Evolutionary conservation across 768 basidiomycete genomes (phyloP).

Genomic region (Lentinula detonsa): DNA sequence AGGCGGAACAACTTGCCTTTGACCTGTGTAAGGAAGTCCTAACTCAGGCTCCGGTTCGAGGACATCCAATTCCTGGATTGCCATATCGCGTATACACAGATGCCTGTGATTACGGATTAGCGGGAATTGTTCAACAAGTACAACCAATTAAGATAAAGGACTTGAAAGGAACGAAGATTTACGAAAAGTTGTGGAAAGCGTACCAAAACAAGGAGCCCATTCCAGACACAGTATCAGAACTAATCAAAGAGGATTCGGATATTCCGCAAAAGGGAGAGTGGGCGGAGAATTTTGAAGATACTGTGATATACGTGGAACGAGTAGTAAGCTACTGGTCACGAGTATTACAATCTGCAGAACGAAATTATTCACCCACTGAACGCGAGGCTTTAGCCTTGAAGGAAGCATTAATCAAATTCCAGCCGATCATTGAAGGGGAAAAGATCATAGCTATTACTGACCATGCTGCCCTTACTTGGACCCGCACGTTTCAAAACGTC

Average conservation of each 20-base stretch:
- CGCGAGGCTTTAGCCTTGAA: background rate
- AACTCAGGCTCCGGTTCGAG: background rate
- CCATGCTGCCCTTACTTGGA: background rate
- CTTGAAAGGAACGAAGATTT: background rate
- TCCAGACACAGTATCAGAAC: background rate
- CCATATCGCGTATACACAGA: background rate
- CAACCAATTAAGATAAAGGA: background rate
- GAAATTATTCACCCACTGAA: background rate
- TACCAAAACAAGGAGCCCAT: background rate
- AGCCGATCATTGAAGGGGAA: background rate
- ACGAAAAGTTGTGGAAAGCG: background rate
- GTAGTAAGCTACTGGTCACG: background rate
- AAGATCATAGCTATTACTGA: background rate
- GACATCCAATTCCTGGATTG: background rate
- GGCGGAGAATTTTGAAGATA: background rate
- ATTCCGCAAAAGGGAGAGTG: background rate
- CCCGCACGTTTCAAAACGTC: background rate
- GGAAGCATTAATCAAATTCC: background rate
- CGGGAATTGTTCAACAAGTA: background rate
- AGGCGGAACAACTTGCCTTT: background rate
- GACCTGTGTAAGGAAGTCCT: background rate
- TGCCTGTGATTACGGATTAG: background rate
- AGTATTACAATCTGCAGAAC: background rate
- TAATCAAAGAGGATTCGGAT: background rate
- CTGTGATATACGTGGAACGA: background rate